A percentile compares a stretch with the other conserved stretches of the same genome.
phyloP scores from a whole-genome alignment of 2,329 filamentous ascomycete genomes.

The Microsporum canis region DNA sequence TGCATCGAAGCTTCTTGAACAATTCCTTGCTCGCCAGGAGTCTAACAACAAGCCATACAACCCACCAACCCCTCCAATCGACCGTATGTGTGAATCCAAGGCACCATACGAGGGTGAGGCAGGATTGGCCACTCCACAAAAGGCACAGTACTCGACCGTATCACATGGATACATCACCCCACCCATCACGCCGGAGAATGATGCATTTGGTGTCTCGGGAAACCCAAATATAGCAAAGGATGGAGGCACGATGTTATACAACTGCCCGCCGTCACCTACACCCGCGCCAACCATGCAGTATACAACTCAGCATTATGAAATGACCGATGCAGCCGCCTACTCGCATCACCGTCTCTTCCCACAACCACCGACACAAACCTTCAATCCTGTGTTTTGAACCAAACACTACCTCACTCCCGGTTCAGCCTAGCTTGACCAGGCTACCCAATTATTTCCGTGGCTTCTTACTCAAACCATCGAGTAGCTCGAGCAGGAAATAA shows the following conservation, averaged over 20 bases:
- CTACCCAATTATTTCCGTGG: not conserved
- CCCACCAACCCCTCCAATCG: constrained; percentile 32
- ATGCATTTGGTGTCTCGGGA: constrained; percentile 28
- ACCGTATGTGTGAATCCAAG: constrained; percentile 28
- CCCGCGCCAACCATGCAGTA: constrained; percentile 29
- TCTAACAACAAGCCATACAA: constrained; percentile 40
- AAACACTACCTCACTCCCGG: not conserved
- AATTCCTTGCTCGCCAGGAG: constrained; percentile 54
- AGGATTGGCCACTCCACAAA: constrained; percentile 35
- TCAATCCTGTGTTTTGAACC: constrained; percentile 19
- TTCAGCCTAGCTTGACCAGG: not conserved
- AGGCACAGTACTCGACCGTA: constrained; percentile 26
- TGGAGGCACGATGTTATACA: constrained; percentile 15
- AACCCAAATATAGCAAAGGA: constrained; percentile 26
- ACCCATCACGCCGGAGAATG: constrained; percentile 38
- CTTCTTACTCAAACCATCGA: not conserved
- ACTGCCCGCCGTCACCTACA: constrained; percentile 30
- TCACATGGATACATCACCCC: constrained; percentile 38
- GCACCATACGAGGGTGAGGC: constrained; percentile 30
- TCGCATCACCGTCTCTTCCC: constrained; percentile 24
- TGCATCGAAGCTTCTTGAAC: constrained; percentile 53
- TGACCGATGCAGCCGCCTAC: constrained; percentile 25
- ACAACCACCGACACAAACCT: constrained; percentile 25
- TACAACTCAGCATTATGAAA: constrained; percentile 27
- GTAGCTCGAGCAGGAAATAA: not conserved